These are phyloP conservation scores for Elymus sibiricus DNA, from an alignment of 176 grass and related monocot genomes.

Conservation along the genomic window DNA sequence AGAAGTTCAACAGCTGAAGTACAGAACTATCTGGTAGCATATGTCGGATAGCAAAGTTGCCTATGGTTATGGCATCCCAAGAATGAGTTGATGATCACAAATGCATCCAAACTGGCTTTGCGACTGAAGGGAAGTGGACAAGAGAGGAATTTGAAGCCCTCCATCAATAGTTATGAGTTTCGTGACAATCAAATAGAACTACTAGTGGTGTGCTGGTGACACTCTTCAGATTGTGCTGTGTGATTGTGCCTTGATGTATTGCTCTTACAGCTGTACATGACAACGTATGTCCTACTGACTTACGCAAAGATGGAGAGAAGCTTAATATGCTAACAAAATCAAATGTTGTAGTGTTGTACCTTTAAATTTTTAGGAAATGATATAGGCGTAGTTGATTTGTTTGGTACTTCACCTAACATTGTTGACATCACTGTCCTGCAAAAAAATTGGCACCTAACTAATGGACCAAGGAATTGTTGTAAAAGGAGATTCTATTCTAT, in stretches of 20 bases:
- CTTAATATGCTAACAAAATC: neutral
- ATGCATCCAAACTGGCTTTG: neutral
- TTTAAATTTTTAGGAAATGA: neutral
- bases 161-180: neutral
- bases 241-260: constrained; percentile 2
- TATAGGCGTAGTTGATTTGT: constrained; percentile 12
- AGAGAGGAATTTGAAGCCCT: neutral
- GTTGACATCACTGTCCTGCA: neutral
- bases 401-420: constrained; percentile 17
- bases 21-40: neutral
- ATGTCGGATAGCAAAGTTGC: neutral
- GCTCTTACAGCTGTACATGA: constrained; percentile 1
- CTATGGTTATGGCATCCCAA: neutral
- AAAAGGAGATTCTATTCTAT: constrained; percentile 6
- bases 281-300: neutral
- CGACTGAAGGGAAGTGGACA: neutral
- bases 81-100: neutral
- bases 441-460: neutral
- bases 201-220: neutral
- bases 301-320: constrained; percentile 7
- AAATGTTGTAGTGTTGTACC: neutral
- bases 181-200: neutral
- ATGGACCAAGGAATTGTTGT: constrained; percentile 27
- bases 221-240: neutral
- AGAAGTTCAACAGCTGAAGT: neutral